Conservation (phyloP, 805 yeast species). For the Cyberlindnera nakhonratchasimensis region DNA sequence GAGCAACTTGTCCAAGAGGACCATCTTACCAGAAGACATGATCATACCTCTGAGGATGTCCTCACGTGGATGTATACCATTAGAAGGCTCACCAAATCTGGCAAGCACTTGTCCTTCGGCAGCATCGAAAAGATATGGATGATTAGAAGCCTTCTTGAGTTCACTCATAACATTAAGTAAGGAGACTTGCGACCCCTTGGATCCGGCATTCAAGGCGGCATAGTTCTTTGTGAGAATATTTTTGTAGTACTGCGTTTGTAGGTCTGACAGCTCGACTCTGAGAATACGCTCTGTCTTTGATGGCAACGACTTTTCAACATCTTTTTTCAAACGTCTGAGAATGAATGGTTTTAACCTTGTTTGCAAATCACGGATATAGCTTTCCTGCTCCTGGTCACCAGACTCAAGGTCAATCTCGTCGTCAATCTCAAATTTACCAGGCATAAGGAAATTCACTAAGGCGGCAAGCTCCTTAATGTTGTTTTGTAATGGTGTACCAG, state of each 20-base stretch:
- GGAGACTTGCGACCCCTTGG: slow-evolving; percentile 74
- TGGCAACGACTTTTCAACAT: slow-evolving; percentile 95
- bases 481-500: slow-evolving; percentile 98
- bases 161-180: slow-evolving; percentile 91
- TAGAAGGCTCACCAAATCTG: slow-evolving; percentile 51
- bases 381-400: slow-evolving; percentile 73
- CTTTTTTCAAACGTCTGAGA: slow-evolving; percentile 89
- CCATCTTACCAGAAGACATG: slow-evolving; percentile 99
- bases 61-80: slow-evolving; percentile 57
- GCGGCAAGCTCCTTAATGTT: slow-evolving; percentile 95
- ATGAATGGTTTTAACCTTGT: slow-evolving; percentile 86
- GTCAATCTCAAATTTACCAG: slow-evolving; percentile 85
- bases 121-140: slow-evolving; percentile 90
- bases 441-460: slow-evolving; percentile 90
- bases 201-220: slow-evolving; percentile 83
- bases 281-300: slow-evolving; percentile 93
- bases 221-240: slow-evolving; percentile 92
- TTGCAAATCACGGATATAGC: slow-evolving; percentile 82
- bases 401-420: slow-evolving; percentile 90
- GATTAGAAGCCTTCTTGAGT: slow-evolving; percentile 94
- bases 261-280: slow-evolving; percentile 90
- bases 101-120: slow-evolving; percentile 82
- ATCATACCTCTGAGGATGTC: slow-evolving; percentile 83
- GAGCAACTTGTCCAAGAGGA: slow-evolving; percentile 81
- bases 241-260: slow-evolving; percentile 92